These are phyloP conservation scores for Boletus eberwhitei DNA, from an alignment of 768 basidiomycete genomes.

Conservation along the genomic window DNA sequence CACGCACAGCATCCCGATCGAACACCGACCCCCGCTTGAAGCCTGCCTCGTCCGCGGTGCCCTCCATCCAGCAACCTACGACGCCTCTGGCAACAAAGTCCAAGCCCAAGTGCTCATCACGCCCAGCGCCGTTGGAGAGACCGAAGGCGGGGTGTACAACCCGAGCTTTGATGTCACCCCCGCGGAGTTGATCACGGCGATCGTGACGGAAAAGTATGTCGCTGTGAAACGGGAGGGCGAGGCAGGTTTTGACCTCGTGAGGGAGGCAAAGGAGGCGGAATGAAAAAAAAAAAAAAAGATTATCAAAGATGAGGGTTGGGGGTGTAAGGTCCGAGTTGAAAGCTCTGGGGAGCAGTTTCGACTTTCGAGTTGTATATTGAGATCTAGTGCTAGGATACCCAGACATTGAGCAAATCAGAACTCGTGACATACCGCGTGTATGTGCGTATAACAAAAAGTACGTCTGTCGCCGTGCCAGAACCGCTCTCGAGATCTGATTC, in stretches of 20 bases:
- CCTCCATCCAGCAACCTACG: slow-evolving; percentile 50
- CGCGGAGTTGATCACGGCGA: slow-evolving; percentile 87
- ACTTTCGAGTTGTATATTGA: not conserved
- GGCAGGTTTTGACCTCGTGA: slow-evolving; percentile 58
- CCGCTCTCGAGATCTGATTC: not conserved
- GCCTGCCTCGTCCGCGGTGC: slow-evolving; percentile 86
- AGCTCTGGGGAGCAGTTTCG: not conserved
- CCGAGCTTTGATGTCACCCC: slow-evolving; percentile 98
- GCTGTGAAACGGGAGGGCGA: slow-evolving; percentile 65
- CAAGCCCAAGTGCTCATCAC: slow-evolving; percentile 85
- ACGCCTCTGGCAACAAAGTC: slow-evolving; percentile 43
- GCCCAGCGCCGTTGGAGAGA: slow-evolving; percentile 47
- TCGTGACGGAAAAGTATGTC: slow-evolving; percentile 94
- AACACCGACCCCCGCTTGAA: slow-evolving; percentile 84
- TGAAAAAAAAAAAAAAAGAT: not conserved
- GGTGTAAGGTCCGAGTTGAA: not conserved
- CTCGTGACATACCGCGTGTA: not conserved
- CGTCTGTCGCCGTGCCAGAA: not conserved
- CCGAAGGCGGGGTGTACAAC: slow-evolving; percentile 59
- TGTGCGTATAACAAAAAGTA: not conserved
- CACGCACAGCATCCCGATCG: slow-evolving; percentile 73
- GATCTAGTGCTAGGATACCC: not conserved
- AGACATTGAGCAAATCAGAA: not conserved
- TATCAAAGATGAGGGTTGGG: too few species aligned
- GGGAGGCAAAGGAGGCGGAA: slow-evolving; percentile 19